Evolutionary conservation across 371 early-diverging fungal genomes (phyloP), one percentile per base, ranked within the genome.

Genomic region (Umbelopsis sp.): DNA sequence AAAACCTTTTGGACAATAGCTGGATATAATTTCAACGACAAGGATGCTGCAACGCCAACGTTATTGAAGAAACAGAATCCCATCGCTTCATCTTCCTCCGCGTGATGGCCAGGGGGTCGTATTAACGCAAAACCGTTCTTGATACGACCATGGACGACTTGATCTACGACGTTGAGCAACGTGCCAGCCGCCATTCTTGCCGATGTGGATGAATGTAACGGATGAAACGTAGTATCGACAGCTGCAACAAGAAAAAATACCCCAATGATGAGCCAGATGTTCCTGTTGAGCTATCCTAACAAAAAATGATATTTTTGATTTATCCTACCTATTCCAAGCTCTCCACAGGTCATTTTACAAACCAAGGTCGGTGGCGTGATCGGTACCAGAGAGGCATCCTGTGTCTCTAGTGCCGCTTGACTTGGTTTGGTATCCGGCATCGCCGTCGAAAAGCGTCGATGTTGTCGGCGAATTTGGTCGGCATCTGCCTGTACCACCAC

Each of bases 11-110:
- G 78, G 14, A 87, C 77, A 12, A 73, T 80, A 24, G 76, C 65
- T 0, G 86, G 77, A 67, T 86, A 80, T 66, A 78, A 82, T 25
- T 80, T 77, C 29, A 88, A 45, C 0, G 85, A 81, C 22, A 80
- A 70, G 14, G 83, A 76, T 12, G 85, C 89, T 10, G 90, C 87
- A 38, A 90, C 85, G 16, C 89, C 90, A 8, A 88, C 89, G 70
- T 89, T 90, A 71, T 90, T 90, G 72, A 85, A 89, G 63, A 87
- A 85, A 53, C 91, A 90, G 70, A 85, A 90, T 6, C 91, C 91
- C 90, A 87, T 90, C 14, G 87, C 89, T 38, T 77, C 78, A 68
- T 88, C 83, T 52, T 83, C 79, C 73, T 90, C 89, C 20, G 91
- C 89, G 66, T 90, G 91, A 74, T 90, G 91, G 2, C 84, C 82